A percentile compares a stretch with the other conserved stretches of the same genome.
Evolutionary conservation across 768 basidiomycete species (phyloP).

Genomic region (Xerocomellus chrysenteron): DNA sequence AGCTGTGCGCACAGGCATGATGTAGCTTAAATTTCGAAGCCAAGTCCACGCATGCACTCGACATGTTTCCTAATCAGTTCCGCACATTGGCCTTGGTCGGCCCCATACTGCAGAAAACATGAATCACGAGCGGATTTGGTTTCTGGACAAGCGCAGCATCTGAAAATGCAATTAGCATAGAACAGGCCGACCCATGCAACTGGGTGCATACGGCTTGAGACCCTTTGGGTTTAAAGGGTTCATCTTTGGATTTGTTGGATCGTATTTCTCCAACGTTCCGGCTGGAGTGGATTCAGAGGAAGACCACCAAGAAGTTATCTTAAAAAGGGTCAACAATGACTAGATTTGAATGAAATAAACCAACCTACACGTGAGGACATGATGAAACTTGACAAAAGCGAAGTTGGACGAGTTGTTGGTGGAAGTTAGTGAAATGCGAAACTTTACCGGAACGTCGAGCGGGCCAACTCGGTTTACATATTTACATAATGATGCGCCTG

Average conservation of each 20-base stretch:
- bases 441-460: no score
- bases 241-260: slow-evolving; percentile 73
- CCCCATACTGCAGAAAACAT: slow-evolving; percentile 77
- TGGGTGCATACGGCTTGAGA: slow-evolving; percentile 80
- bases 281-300: slow-evolving; percentile 31
- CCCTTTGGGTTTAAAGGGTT: slow-evolving; percentile 93
- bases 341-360: background rate
- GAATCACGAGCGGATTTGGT: slow-evolving; percentile 92
- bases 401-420: background rate
- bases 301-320: slow-evolving; percentile 63
- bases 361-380: slow-evolving; percentile 46
- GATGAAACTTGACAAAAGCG: background rate
- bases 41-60: slow-evolving; percentile 87
- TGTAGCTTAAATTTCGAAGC: slow-evolving; percentile 70
- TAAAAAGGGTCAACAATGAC: background rate
- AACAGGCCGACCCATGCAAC: background rate
- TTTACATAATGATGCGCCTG: no score
- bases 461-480: no score
- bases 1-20: background rate
- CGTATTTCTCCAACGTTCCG: slow-evolving; percentile 46
- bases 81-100: slow-evolving; percentile 77
- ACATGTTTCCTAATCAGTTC: slow-evolving; percentile 78
- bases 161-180: slow-evolving; percentile 31
- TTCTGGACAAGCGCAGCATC: slow-evolving; percentile 95
- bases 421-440: no score